These are phyloP conservation scores for Mortierella polycephala DNA, from an alignment of 371 early-diverging fungal genomes.

Conservation along the genomic window DNA sequence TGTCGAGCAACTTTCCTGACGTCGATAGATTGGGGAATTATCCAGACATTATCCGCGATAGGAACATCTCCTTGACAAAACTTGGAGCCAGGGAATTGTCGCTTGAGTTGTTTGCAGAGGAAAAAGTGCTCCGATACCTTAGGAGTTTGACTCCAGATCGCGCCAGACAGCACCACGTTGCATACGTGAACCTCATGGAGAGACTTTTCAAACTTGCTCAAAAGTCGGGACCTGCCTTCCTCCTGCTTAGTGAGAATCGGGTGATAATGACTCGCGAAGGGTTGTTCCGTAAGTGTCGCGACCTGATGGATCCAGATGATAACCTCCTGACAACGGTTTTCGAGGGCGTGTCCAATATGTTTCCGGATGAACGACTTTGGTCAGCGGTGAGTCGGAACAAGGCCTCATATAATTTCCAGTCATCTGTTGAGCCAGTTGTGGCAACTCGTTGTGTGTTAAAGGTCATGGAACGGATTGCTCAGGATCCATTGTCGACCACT, in stretches of 20 bases:
- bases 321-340: not conserved
- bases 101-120: too few relatives aligned
- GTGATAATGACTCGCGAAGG: constrained; percentile 16
- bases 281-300: not conserved
- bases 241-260: not conserved
- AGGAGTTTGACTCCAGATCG: too few relatives aligned
- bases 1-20: too few relatives aligned
- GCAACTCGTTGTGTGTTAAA: not conserved
- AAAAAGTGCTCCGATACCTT: too few relatives aligned
- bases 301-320: not conserved
- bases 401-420: not conserved
- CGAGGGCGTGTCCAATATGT: not conserved
- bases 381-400: not conserved
- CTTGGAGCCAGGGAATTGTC: too few relatives aligned
- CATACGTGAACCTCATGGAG: too few relatives aligned
- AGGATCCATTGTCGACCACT: not conserved
- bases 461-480: not conserved
- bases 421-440: not conserved
- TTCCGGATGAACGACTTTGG: constrained; percentile 1
- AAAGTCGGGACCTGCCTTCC: too few relatives aligned
- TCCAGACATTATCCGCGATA: too few relatives aligned
- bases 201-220: not conserved
- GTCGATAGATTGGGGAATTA: too few relatives aligned
- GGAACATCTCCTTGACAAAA: too few relatives aligned
- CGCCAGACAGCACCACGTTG: too few relatives aligned